Base-by-base conservation (phyloP, 305 asterid genomes). In the Andrographis paniculata region DNA sequence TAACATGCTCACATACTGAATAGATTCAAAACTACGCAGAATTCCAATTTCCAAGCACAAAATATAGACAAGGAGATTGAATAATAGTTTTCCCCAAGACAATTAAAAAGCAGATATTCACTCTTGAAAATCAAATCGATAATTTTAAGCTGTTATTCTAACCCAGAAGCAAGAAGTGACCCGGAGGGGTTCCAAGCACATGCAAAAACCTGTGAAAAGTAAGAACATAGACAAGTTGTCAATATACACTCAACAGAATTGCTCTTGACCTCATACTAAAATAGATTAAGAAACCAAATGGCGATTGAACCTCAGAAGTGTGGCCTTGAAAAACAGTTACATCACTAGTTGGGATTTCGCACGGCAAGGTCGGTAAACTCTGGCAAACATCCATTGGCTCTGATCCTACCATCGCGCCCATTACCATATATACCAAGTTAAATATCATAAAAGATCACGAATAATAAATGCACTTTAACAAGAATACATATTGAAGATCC, bases 131-230 rank as follows among this genome's bases (percentile, higher is more conserved):
- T 39, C 7, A 14, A 43, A 48, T 55, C 28, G 44, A 54, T 45
- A 48, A 39, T 20, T 27, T 33, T 33, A 33, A 45, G 51, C 51
- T 53, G 46, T 31, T 33, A 58, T 61, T 67, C 94, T 53, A 53
- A 89, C 98, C 98, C 98, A 56, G 98, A 82, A 52, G 98, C 98
- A 73, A 89, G 95, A 71, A 89, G 84, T 56, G 95, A 74, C 60
- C 95, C 95, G 33, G 72, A 48, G 27, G 98, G 94, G 60, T 85
- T 78, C 98, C 98, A 89, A 10, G 96, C 85, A 72, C 98, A 89
- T 13, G 98, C 96, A 77, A 82, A 86, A 65, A 89, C 98, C 98
- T 89, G 81, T 39, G 62, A 68, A 45, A 52, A 42, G 47, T 35
- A 52, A 52, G 56, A 59, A 44, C 43, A 56, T 59, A 50, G 53